Evolutionary conservation across 768 basidiomycete species (phyloP), one percentile per base, ranked within the genome.

Genomic region (Pholiota molesta): DNA sequence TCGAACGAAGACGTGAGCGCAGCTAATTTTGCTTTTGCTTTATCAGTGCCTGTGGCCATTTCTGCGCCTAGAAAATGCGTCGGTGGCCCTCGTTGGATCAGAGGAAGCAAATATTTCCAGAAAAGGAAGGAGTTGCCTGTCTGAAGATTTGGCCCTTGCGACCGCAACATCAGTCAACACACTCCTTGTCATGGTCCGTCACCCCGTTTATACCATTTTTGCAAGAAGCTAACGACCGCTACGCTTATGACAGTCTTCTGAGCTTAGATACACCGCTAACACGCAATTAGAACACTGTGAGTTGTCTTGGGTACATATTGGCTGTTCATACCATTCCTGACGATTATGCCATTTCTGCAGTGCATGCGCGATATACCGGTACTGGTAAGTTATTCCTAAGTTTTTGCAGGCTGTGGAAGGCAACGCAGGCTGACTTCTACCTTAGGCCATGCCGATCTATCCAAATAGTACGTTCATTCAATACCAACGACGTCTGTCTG

Each of bases 311-410:
- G 52, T 60, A 35, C 23, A 35, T 55, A 28, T 29, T 37, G 26
- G 28, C 33, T 35, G 53, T 35, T 35, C 61, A 55, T 35, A 63
- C 19, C 47, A 65, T 49, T 49, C 11, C 62, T 42, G 59, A 64
- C 42, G 59, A 51, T 63, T 51, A 63, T 63, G 61, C 59, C 65
- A 57, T 39, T 52, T 59, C 33, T 61, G 23, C 65, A 97, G 95
- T 98, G 65, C 96, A 98, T 73, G 94, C 96, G 68, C 86, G 96
- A 60, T 97, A 97, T 73, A 95, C 94, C 26, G 97, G 97, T 45
- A 99, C 97, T 40, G 95, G 93, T 94, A 66, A 51, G 88, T 81
- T 42, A 33, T 17, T 61, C 52, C 21, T 59, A 21, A 10, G 56
- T 35, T 47, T 47, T 33, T 26, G 17, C 40, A 49, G 21, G 47